Evolutionary conservation across 257 asterid genomes (phyloP), one percentile per base, ranked within the genome.

Genomic region (Rubia yunnanensis): DNA sequence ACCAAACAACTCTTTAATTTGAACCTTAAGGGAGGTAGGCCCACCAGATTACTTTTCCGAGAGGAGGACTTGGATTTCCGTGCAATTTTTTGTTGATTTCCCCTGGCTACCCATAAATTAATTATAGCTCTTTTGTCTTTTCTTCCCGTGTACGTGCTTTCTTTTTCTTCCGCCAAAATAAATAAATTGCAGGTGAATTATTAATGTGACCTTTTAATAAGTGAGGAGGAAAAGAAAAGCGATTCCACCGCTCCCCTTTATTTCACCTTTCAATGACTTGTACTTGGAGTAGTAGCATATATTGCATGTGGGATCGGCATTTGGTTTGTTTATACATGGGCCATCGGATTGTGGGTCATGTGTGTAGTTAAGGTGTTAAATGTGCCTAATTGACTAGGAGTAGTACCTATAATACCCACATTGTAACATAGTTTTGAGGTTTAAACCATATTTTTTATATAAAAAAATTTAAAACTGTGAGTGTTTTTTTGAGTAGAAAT

Each of bases 1-100:
- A n/a, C n/a, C n/a, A n/a, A n/a, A n/a, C n/a, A n/a, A n/a, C n/a
- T n/a, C n/a, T n/a, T n/a, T n/a, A n/a, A n/a, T n/a, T n/a, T n/a
- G n/a, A 48, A 35, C 73, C 59, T 23, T 0, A 69, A 49, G 20
- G 49, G 63, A 3, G 2, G 66, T 58, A 26, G 54, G 31, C 17
- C 62, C 62, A 17, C 55, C n/a, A n/a, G 9, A 44, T 23, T 57
- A 20, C 34, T 20, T 44, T 55, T 22, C 34, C 50, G 11, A 39
- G 22, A 44, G 50, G 10, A 46, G 22, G 26, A 28, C 31, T 48
- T 61, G 68, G 35, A 61, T 2, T 49, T 58, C 55, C 34, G 63
- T 63, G 41, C 39, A 6, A n/a, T 7, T 49, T 60, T 70, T 61
- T 70, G 68, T 70, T 69, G 17, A 69, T 60, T 60, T n/a, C 67